Base-by-base conservation (phyloP, 1,284 basidiomycete genomes). In the Tilletia setariae region DNA sequence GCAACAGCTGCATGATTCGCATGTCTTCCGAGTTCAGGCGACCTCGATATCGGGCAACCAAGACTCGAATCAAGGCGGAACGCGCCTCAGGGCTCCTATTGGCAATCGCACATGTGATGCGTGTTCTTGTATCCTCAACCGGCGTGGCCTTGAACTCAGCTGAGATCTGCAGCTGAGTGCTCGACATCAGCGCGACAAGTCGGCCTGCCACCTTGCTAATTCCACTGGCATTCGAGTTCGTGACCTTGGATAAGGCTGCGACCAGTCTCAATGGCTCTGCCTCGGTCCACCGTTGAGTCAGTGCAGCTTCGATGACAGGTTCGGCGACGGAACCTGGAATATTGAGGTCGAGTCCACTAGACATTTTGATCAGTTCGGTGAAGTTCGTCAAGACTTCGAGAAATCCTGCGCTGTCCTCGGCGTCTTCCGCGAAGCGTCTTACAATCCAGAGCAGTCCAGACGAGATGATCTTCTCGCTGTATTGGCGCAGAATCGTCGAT, bases 251-350 rank as follows among this genome's bases (percentile, higher is more conserved):
- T 8, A 90, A 76, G 0, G 82, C 78, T 0, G 84, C 83, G 0
- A 87, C 84, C 15, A 94, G 84, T 0, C 84, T 75, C 6, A 92
- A 75, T 8, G 85, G 86, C 11, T 75, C 72, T 0, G 74, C 49
- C 59, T 86, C 85, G 0, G 83, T 77, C 13, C 93, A 82, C 16
- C 87, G 85, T 70, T 87, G 85, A 74, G 89, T 89, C 44, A 91
- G 84, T 1, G 88, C 85, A 0, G 88, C 87, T 6, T 87, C 86
- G 43, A 95, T 78, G 28, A 93, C 84, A 0, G 91, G 89, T 70
- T 97, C 94, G 0, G 88, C 88, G 7, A 90, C 82, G 72, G 90
- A 87, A 1, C 86, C 74, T 71, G 89, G 90, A 44, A 88, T 82
- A 53, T 70, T 69, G n/a, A 75, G 23, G 25, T 42, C 68, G 8